These are phyloP conservation scores for Mucor saturninus DNA, from an alignment of 371 early-diverging fungal species.

Conservation along the genomic window DNA sequence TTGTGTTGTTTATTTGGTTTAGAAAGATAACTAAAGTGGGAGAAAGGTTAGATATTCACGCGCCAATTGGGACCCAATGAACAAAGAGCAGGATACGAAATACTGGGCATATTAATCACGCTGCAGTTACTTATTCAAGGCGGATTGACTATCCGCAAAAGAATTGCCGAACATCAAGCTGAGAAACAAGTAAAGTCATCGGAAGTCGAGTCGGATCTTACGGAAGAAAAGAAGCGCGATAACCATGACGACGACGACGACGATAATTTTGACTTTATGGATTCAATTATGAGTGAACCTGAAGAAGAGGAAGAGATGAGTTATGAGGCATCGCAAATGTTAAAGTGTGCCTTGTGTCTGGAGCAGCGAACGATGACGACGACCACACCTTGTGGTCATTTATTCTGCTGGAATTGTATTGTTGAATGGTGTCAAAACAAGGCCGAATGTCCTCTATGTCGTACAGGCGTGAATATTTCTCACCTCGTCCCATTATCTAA, in stretches of 20 bases:
- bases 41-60: slow-evolving; percentile 63
- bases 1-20: not conserved
- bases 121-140: slow-evolving; percentile 70
- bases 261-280: slow-evolving; percentile 52
- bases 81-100: slow-evolving; percentile 80
- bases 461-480: slow-evolving; percentile 70
- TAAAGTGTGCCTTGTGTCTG: slow-evolving; percentile 87
- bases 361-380: slow-evolving; percentile 77
- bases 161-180: slow-evolving; percentile 18
- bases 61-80: slow-evolving; percentile 78
- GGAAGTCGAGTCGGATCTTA: not conserved
- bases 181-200: slow-evolving; percentile 20
- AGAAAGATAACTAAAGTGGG: not conserved
- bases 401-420: slow-evolving; percentile 93
- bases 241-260: slow-evolving; percentile 18
- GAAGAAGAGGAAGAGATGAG: slow-evolving; percentile 36
- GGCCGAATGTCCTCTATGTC: slow-evolving; percentile 89
- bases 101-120: slow-evolving; percentile 79
- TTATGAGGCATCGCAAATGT: slow-evolving; percentile 45
- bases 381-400: slow-evolving; percentile 89
- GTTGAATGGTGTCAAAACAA: slow-evolving; percentile 91
- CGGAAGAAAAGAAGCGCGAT: slow-evolving; percentile 13
- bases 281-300: slow-evolving; percentile 42
- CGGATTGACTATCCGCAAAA: slow-evolving; percentile 43
- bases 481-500: slow-evolving; percentile 69